Evolutionary conservation across 768 basidiomycete species (phyloP).

Genomic region (Kwoniella dendrophila): DNA sequence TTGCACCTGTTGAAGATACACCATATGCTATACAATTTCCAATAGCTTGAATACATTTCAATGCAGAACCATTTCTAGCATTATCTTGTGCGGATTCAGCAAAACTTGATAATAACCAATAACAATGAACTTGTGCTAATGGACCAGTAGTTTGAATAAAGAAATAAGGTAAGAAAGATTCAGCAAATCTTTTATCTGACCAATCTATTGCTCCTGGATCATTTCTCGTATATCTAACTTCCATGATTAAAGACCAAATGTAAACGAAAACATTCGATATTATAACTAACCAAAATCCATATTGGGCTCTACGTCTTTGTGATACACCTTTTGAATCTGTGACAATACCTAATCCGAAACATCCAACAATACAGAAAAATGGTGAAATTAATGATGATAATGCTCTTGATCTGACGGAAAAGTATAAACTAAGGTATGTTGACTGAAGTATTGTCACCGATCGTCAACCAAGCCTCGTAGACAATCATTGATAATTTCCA

Average conservation of each 20-base stretch:
- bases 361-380: conserved; percentile 21
- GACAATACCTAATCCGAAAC: conserved; percentile 27
- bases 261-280: neutral
- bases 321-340: conserved; percentile 33
- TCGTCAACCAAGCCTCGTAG: too few relatives aligned
- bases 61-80: neutral
- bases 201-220: conserved; percentile 5
- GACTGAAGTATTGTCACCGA: too few relatives aligned
- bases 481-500: too few relatives aligned
- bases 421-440: conserved; percentile 37
- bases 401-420: conserved; percentile 34
- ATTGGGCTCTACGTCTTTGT: conserved; percentile 4
- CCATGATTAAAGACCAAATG: conserved; percentile 13
- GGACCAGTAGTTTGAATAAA: conserved; percentile 25
- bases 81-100: conserved; percentile 3
- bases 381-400: conserved; percentile 43
- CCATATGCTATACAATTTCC: neutral
- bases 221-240: neutral
- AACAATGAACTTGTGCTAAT: conserved; percentile 28
- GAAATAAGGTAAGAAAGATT: conserved; percentile 19
- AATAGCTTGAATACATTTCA: neutral
- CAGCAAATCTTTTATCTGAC: neutral
- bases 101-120: conserved; percentile 44
- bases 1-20: neutral
- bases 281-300: conserved; percentile 1